Evolutionary conservation across 805 yeast species (phyloP).

Genomic region (Starmerella sp.): DNA sequence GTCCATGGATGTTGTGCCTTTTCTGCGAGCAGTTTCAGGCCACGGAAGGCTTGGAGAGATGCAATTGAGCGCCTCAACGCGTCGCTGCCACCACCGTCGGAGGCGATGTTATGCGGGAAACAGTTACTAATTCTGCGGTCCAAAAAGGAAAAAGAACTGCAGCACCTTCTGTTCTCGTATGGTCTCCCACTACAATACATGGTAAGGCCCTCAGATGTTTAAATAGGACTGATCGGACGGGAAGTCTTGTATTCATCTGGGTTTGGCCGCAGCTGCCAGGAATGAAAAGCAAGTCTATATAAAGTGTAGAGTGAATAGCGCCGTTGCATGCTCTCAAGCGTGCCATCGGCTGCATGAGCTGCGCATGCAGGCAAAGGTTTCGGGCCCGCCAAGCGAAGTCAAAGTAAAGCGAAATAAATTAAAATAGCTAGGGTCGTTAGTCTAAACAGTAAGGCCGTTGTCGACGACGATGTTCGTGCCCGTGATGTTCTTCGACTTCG

Average conservation of each 20-base stretch:
- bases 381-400: too few relatives aligned
- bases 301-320: too few relatives aligned
- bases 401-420: too few relatives aligned
- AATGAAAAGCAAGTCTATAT: not conserved
- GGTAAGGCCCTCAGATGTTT: conserved; percentile 8
- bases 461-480: not conserved
- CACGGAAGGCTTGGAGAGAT: too few relatives aligned
- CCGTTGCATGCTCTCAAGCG: too few relatives aligned
- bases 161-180: conserved; percentile 8
- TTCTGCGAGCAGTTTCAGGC: not conserved
- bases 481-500: not conserved
- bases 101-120: too few relatives aligned
- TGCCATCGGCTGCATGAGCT: too few relatives aligned
- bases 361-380: too few relatives aligned
- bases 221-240: conserved; percentile 8
- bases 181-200: conserved; percentile 7
- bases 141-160: not conserved
- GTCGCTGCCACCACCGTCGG: too few relatives aligned
- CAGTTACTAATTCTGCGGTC: not conserved
- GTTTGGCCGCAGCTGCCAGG: conserved; percentile 3
- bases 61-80: too few relatives aligned
- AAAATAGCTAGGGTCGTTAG: too few relatives aligned
- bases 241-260: conserved; percentile 7
- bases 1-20: conserved; percentile 2
- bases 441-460: not conserved